These are phyloP conservation scores for Triticum monococcum DNA, from an alignment of 176 grass and related monocot species.

Conservation along the genomic window DNA sequence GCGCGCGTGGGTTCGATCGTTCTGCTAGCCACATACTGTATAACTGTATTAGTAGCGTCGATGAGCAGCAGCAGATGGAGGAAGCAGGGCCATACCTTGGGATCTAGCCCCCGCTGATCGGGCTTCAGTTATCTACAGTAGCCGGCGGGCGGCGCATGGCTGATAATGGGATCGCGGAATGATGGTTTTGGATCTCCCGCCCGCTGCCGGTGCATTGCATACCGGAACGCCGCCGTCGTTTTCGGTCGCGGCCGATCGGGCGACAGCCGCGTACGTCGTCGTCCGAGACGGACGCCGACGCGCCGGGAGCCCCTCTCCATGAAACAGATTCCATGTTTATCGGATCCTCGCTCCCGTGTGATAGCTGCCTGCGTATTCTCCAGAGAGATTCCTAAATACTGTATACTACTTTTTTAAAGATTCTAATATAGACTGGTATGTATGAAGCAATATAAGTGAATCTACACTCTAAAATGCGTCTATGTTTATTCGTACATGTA, in stretches of 20 bases:
- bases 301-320: not conserved
- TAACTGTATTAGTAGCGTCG: not conserved
- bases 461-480: no score
- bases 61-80: not conserved
- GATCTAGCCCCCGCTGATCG: constrained; percentile 6
- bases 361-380: not conserved
- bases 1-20: constrained; percentile 2
- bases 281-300: not conserved
- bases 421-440: no score
- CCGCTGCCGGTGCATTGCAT: not conserved
- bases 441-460: no score
- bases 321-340: not conserved
- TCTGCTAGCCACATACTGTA: not conserved
- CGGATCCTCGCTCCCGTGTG: not conserved
- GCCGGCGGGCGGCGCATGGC: not conserved
- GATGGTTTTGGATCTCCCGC: not conserved
- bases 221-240: not conserved
- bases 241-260: not conserved
- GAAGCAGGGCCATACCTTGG: constrained; percentile 32
- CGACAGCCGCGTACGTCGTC: not conserved
- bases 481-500: no score
- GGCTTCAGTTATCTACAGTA: not conserved
- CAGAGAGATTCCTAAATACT: not conserved
- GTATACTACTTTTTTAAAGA: no score
- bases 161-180: not conserved